A percentile compares a stretch with the other conserved stretches of the same genome.
These are phyloP conservation scores for Schizothecium vesticola DNA, from an alignment of 495 filamentous ascomycete species.

Conservation along the genomic window DNA sequence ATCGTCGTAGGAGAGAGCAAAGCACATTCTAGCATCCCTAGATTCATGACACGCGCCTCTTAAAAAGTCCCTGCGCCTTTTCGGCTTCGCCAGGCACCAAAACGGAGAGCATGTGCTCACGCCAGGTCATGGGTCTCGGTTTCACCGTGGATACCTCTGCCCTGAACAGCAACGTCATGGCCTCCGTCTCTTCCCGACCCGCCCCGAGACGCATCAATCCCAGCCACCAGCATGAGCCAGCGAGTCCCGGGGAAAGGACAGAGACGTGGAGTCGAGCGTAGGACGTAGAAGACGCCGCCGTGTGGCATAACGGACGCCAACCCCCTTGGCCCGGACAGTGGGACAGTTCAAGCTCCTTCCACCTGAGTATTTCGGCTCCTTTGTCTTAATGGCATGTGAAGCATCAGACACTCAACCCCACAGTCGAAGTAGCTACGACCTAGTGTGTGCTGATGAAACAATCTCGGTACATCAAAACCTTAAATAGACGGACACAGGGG, in stretches of 20 bases:
- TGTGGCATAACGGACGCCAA: background rate
- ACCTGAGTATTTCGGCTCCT: too few relatives aligned
- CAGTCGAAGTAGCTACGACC: background rate
- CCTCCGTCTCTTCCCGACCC: background rate
- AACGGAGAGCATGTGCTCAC: background rate
- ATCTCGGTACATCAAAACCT: background rate
- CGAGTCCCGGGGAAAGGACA: background rate
- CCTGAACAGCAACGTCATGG: background rate
- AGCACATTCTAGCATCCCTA: background rate
- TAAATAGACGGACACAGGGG: background rate
- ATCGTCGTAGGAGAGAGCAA: background rate
- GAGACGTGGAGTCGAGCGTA: background rate
- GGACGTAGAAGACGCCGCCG: background rate
- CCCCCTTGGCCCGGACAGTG: too few relatives aligned
- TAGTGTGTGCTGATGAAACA: background rate
- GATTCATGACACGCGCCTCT: background rate
- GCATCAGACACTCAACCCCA: background rate
- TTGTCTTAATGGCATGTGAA: background rate
- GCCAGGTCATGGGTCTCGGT: background rate
- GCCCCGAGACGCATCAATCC: background rate
- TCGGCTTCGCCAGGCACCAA: background rate
- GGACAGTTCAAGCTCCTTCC: too few relatives aligned
- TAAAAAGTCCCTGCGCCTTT: background rate
- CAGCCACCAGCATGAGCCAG: background rate
- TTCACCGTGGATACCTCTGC: background rate